These are phyloP conservation scores for Pelargonium citronellum DNA, from an alignment of 441 rosid species.

Conservation along the genomic window DNA sequence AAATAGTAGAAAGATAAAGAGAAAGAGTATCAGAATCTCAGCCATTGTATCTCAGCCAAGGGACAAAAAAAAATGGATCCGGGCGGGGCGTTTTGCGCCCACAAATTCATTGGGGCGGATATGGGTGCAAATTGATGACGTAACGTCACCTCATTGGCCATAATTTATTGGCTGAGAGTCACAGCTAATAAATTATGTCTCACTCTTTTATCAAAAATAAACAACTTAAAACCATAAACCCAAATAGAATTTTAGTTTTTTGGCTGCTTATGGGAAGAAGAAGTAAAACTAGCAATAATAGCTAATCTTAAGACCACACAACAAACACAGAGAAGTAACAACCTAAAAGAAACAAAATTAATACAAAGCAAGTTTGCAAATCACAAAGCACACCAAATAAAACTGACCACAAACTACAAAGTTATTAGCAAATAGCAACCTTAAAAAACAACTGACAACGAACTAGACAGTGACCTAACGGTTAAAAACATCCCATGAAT, in stretches of 20 bases:
- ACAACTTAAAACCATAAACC: no score
- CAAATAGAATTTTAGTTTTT: no score
- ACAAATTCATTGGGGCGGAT: no score
- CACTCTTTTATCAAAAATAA: no score
- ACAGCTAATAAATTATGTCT: no score
- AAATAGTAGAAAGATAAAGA: not conserved
- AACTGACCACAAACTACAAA: not conserved
- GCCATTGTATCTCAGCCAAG: not conserved
- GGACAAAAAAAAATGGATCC: not conserved
- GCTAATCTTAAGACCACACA: not conserved
- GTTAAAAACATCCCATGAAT: conserved; percentile 6
- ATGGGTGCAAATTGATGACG: no score
- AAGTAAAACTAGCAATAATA: conserved; percentile 6
- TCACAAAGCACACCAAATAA: conserved; percentile 8
- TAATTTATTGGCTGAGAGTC: no score
- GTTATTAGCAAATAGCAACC: not conserved
- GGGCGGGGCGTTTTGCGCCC: no score
- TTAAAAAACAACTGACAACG: conserved; percentile 15
- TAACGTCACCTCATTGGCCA: no score
- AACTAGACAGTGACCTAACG: not conserved
- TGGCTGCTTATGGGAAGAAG: not conserved
- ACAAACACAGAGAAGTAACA: not conserved
- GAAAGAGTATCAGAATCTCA: no score
- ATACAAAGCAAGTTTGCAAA: conserved; percentile 7
- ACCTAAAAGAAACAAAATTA: not conserved